Base-by-base conservation (phyloP, 352 stramenopile genomes). In the Phytophthora sp. region DNA sequence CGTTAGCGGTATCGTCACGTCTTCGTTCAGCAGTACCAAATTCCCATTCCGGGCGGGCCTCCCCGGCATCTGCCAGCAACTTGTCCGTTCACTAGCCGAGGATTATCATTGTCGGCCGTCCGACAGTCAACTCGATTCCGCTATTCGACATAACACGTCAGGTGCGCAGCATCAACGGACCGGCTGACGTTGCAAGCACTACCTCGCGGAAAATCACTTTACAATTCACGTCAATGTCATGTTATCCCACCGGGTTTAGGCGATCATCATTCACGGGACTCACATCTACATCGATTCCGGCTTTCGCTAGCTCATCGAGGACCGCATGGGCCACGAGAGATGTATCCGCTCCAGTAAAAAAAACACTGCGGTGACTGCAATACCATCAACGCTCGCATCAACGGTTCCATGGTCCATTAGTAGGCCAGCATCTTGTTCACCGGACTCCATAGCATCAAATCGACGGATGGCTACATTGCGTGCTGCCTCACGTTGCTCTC, bases 31-130 rank as follows among this genome's bases (percentile, higher is more conserved):
- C n/a, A n/a, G n/a, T n/a, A n/a, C n/a, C n/a, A n/a, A n/a, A n/a
- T n/a, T 67, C 30, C 59, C 59, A 67, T 35, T 67, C 59, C 2
- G 39, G 11, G 4, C 24, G 46, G 6, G 30, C 24, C 12, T 60
- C 30, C 15, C 50, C 16, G 1, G 41, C 41, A 0, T 26, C 15
- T 5, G 27, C 49, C 6, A 67, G 23, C 30, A 67, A 31, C 26
- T 33, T n/a, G 4, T 60, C 59, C 4, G 49, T 61, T 3, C 23
- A 57, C 13, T 41, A n/a, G n/a, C n/a, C n/a, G n/a, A n/a, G n/a
- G n/a, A n/a, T n/a, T n/a, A n/a, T n/a, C n/a, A n/a, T n/a, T n/a
- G n/a, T n/a, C n/a, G n/a, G n/a, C n/a, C n/a, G n/a, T n/a, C n/a
- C n/a, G n/a, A n/a, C n/a, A n/a, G n/a, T n/a, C n/a, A n/a, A n/a